A percentile compares a stretch with the other conserved stretches of the same genome.
Conservation (phyloP, 140 eudicot genomes). For the Oenanthe javanica region DNA sequence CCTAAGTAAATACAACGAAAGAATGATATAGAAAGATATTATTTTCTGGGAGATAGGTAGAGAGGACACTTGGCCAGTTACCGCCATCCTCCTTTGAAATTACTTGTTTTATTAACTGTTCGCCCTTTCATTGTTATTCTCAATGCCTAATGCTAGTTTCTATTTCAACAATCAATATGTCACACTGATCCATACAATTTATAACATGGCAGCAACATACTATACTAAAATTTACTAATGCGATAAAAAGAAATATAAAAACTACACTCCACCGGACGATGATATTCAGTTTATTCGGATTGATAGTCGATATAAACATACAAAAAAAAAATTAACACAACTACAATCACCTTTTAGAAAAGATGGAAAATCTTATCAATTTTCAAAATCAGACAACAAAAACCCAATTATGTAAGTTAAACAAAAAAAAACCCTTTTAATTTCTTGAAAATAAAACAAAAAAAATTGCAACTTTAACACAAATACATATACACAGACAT, state of each 20-base stretch:
- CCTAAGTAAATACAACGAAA: not conserved
- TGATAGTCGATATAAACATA: not conserved
- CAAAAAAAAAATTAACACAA: not conserved
- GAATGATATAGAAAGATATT: not conserved
- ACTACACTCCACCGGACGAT: not conserved
- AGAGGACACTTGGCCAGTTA: not conserved
- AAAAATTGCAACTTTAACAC: not conserved
- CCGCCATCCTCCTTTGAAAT: not conserved
- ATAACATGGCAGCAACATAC: not conserved
- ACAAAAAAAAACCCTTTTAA: not conserved
- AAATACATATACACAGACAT: not conserved
- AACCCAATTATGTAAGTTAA: not conserved
- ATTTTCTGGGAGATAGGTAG: not conserved
- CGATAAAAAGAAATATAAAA: not conserved
- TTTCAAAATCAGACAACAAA: not conserved
- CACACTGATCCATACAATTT: not conserved
- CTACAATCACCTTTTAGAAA: not conserved
- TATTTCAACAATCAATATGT: not conserved
- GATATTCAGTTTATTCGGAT: not conserved
- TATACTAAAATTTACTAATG: not conserved
- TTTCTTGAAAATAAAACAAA: not conserved
- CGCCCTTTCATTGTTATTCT: not conserved
- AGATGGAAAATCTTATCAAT: not conserved
- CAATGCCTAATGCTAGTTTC: not conserved
- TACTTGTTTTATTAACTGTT: not conserved